Base-by-base conservation (phyloP, 805 yeast genomes). In the Limtongozyma cylindracea region DNA sequence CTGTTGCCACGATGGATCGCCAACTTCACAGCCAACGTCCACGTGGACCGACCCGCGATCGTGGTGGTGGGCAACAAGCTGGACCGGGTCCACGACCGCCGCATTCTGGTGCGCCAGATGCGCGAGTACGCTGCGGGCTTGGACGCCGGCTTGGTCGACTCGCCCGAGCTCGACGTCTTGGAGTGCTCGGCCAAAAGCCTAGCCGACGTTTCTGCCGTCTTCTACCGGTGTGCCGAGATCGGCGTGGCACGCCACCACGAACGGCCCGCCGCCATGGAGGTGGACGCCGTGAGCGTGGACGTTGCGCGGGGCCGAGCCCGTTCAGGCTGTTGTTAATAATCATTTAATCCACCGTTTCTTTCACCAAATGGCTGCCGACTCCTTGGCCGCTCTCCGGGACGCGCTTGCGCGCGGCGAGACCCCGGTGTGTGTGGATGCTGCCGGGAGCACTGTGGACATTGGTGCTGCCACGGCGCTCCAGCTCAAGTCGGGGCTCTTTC, bases 61-160 rank as follows among this genome's bases (percentile, higher is more conserved):
- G 27, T 62, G 14, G 38, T 62, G 1, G 65, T 61, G 22, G 70
- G 67, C 2, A 62, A 61, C 30, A 62, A 62, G 33, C 27, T 29
- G 11, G 70, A 62, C 29, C 43, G 34, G 19, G 23, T 27, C 2
- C 29, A 27, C 12, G 49, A 49, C 11, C 27, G 54, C 11, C 37
- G 45, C 21, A 46, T 50, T 5, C 53, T 47, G 27, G 15, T 30
- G 13, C 45, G 40, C 14, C 56, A 50, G 26, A 43, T 50, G 5
- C 29, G 34, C 20, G 48, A 44, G 19, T 38, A 48, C 17, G 27
- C 49, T 6, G 6, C 15, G n/a, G 33, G 41, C 12, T 31, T 32
- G 8, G 14, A 20, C 7, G 24, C 28, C 20, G 18, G 28, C 9
- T 20, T 27, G 25, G 13, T 30, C 6, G 28, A 24, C 6, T 45